Evolutionary conservation across 257 asterid species (phyloP).

Genomic region (Hygrophila difformis): DNA sequence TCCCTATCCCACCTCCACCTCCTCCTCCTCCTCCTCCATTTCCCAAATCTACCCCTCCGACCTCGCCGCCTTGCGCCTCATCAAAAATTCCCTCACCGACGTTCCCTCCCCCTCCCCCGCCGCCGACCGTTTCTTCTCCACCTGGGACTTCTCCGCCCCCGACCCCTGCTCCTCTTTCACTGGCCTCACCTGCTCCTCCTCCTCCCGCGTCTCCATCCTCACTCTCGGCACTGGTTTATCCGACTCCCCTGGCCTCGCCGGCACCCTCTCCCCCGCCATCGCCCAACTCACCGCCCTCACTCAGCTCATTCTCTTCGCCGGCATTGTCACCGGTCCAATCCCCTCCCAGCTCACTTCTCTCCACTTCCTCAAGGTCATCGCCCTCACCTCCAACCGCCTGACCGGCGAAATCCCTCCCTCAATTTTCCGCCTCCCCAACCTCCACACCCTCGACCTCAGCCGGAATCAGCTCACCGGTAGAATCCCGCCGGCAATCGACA

Average conservation of each 20-base stretch:
- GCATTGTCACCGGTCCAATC: conserved; percentile 72
- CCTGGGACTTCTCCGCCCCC: conserved; percentile 59
- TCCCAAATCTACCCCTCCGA: conserved; percentile 29
- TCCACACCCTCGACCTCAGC: conserved; percentile 78
- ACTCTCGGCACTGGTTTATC: conserved; percentile 66
- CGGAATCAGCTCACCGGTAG: conserved; percentile 45
- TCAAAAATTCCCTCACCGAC: conserved; percentile 49
- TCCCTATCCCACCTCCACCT: conserved; percentile 3
- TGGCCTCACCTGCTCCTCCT: conserved; percentile 58
- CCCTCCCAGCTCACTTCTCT: conserved; percentile 37
- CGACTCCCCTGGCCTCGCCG: conserved; percentile 57
- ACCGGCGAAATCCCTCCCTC: conserved; percentile 40
- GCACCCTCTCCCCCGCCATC: conserved; percentile 48
- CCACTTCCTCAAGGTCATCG: conserved; percentile 39
- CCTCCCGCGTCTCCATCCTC: conserved; percentile 33
- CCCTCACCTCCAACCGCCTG: conserved; percentile 56
- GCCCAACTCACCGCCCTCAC: conserved; percentile 34
- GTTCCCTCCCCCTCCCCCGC: conserved; percentile 32
- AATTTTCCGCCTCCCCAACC: conserved; percentile 32
- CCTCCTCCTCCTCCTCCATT: conserved; percentile 11
- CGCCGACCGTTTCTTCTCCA: conserved; percentile 33
- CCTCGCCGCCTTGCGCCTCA: conserved; percentile 48
- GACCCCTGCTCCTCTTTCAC: conserved; percentile 63
- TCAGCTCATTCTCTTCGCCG: conserved; percentile 61
- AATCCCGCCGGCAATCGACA: conserved; percentile 24